Conservation (phyloP, 1,139 yeast genomes). For the Yamadazyma friedrichii region DNA sequence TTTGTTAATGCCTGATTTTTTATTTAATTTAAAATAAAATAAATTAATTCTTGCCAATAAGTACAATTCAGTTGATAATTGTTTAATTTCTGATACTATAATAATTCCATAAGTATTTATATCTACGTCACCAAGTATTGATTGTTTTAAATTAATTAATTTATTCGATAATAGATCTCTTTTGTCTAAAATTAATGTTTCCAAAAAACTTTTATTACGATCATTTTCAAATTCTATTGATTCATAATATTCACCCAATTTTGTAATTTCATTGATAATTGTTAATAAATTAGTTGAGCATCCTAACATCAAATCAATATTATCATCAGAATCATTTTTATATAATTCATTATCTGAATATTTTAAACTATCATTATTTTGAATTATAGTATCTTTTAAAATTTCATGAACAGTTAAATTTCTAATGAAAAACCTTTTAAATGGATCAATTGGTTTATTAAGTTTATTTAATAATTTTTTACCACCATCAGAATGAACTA, state of each 20-base stretch:
- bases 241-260: slow-evolving; percentile 33
- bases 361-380: slow-evolving; percentile 5
- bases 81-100: slow-evolving; percentile 34
- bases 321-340: slow-evolving; percentile 28
- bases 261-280: slow-evolving; percentile 30
- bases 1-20: not conserved
- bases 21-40: slow-evolving; percentile 11
- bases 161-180: slow-evolving; percentile 8
- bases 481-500: slow-evolving; percentile 33
- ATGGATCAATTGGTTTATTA: slow-evolving; percentile 9
- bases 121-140: not conserved
- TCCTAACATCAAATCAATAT: slow-evolving; percentile 35
- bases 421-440: slow-evolving; percentile 29
- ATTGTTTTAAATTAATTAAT: slow-evolving; percentile 10
- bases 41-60: slow-evolving; percentile 31
- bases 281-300: slow-evolving; percentile 35
- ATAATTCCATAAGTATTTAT: slow-evolving; percentile 9
- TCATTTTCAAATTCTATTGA: slow-evolving; percentile 20
- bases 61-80: slow-evolving; percentile 30
- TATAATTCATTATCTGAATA: slow-evolving; percentile 18
- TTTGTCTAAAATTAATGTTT: slow-evolving; percentile 9
- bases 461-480: slow-evolving; percentile 22
- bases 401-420: slow-evolving; percentile 39
- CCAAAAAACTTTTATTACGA: slow-evolving; percentile 6
- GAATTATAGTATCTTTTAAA: slow-evolving; percentile 35